Evolutionary conservation across 2,329 filamentous ascomycete species (phyloP), one percentile per base, ranked within the genome.

Genomic region (Claviceps sp.): DNA sequence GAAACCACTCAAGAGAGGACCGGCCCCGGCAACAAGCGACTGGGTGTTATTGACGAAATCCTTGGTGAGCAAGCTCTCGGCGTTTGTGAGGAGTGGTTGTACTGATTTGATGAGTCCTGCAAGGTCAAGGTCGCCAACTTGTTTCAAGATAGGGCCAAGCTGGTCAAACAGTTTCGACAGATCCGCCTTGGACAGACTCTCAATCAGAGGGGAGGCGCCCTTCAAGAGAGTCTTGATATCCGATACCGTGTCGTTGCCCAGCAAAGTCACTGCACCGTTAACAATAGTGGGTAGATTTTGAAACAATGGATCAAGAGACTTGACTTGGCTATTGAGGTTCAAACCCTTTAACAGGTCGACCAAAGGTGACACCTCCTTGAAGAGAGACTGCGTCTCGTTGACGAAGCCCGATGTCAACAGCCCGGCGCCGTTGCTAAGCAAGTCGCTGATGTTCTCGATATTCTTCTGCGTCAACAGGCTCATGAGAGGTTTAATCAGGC

Each of bases 371-470:
- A 68, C 60, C 45, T 69, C 65, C 1, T 61, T 59, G 2, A 71
- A 50, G 16, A 71, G 62, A 7, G 61, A 61, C 29, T 61, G 58
- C 2, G 69, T 60, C 46, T 69, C 60, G 20, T 65, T 60, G 45
- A 69, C 58, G 45, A 67, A 50, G 34, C 53, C 47, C 26, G 58
- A 54, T 0, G 66, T 69, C 26, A 71, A 58, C 29, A 71, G 61
- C 4, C 54, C 53, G 4, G 63, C 66, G n/a, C 67, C 69, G 22
- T 69, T 70, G 23, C 56, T 59, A 2, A 71, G 55, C 5, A 71
- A 58, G 9, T 43, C 58, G 6, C 66, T 60, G 22, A 71, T 61
- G 43, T 62, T 64, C 39, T 62, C 58, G 38, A 69, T 60, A 8
- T 67, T 64, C 29, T 62, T 55, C 16, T 61, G 56, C 2, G 59